Evolutionary conservation across 441 rosid species (phyloP), one percentile per base, ranked within the genome.

Genomic region (Viola pubescens): DNA sequence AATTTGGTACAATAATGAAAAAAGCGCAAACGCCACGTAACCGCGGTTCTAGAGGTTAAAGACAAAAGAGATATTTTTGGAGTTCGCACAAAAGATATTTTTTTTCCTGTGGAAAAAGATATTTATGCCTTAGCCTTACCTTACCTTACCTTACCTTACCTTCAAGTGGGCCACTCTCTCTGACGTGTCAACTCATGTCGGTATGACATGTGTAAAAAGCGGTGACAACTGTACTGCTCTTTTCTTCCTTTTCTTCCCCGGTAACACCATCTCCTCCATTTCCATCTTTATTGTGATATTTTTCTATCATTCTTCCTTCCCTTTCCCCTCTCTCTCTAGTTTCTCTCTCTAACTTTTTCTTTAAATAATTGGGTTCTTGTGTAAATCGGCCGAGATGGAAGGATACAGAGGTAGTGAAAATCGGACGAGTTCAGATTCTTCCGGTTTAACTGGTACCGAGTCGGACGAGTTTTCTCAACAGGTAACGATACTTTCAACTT

Each of bases 181-280:
- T 66, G 84, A 82, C 81, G 70, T 82, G 87, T 81, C 78, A 61
- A 2, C 4, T 1, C 2, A 7, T 9, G 65, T 63, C 1, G 70
- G 63, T 58, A 34, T 14, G 73, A 75, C 81, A 79, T 84, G 77
- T 79, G 82, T 67, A 26, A 74, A 79, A 82, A 74, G 77, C 9
- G 63, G 54, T 59, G 75, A 72, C 82, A 82, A 64, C 78, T 75
- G 82, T 73, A 61, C 26, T 72, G 48, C 66, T 59, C 73, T 64
- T 73, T 66, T 63, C 65, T 66, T 64, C 67, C 67, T 5, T 49
- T 63, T 56, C 58, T 48, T 34, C 54, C 60, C 12, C 4, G 10
- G 19, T 39, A 38, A 45, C 48, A n/a, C 9, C 5, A 52, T 59
- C 51, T 14, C 14, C 54, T 8, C 9, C 48, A 19, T 16, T 61